Evolutionary conservation across 768 basidiomycete species (phyloP), one percentile per base, ranked within the genome.

Genomic region (Russula abietina): DNA sequence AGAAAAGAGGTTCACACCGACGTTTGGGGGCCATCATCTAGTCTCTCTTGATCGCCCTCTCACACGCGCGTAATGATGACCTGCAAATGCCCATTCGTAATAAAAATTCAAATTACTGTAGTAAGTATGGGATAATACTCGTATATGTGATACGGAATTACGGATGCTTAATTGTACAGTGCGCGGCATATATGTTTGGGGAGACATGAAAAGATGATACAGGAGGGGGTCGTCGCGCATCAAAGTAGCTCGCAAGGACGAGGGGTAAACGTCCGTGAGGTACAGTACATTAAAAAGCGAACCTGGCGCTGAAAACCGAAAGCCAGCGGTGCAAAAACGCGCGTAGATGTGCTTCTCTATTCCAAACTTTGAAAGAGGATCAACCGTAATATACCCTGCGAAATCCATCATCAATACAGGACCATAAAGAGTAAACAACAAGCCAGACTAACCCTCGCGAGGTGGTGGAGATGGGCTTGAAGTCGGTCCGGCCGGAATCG

Each of bases 391-490:
- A 67, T 28, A 67, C 64, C 43, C 66, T 67, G 64, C 16, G 26
- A 48, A 36, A 24, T 32, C 30, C 22, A 39, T 65, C 52, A 61
- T 49, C 60, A 39, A 46, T 28, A 33, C 49, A 16, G 6, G 24
- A 17, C 17, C 17, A 17, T 39, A 17, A 2, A 17, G 6, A 1
- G 3, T 33, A 17, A 22, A 14, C 54, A 54, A 33, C 22, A 61
- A 45, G 3, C 8, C 24, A 3, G 62, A 77, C 88, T 79, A 73
- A 90, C 88, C 89, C 88, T 75, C 84, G 75, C 7, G 84, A 60
- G 11, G 88, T 87, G 22, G 88, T 88, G 45, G 88, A 89, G 77
- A 89, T 87, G n/a, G 89, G 89, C 70, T 85, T 83, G 75, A 91
- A 91, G 71, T 90, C 88, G 19, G 83, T 84, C 52, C 88, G 81